Base-by-base conservation (phyloP, 345 rosid genomes). In the Citrus unshiu region DNA sequence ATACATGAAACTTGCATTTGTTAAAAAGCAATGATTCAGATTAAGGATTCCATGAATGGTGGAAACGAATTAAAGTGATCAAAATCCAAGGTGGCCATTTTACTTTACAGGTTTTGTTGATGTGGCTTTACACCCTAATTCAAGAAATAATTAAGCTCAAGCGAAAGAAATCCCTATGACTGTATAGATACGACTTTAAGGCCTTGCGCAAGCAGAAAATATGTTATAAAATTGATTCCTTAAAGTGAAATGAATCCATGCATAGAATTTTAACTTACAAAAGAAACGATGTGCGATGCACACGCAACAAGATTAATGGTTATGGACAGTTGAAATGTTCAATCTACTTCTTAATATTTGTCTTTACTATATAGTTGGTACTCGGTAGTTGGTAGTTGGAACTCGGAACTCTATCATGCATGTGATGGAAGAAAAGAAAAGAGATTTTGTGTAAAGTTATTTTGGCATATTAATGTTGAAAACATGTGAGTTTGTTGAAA, bases 51-150 rank as follows among this genome's bases (percentile, higher is more conserved):
- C 85, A 54, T 86, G 30, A 13, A 80, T 57, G 83, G 80, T 67
- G 46, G 78, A 83, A 59, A 59, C 0, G 1, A n/a, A n/a, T n/a
- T 59, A 65, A 77, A 29, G 57, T 37, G 60, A 39, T n/a, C 39
- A 25, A n/a, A 24, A 43, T 29, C 80, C 70, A 57, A 29, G 68
- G 74, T 82, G 81, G 51, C 35, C 21, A 10, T 58, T 56, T 22
- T 62, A 63, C 84, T 86, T 86, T 86, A 80, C 79, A 75, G 68
- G 78, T 61, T 51, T 70, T 14, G 65, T 46, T 37, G 84, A 27
- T 21, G 18, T 60, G 9, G 68, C 40, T 61, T 61, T 9, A 27
- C 40, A 61, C 77, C 68, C 39, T 74, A 61, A 40, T 35, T 6
- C 12, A 66, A 35, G 25, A 34, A 65, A 34, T 14, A 16, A 51